A percentile compares a stretch with the other conserved stretches of the same genome.
Evolutionary conservation across 2,329 filamentous ascomycete genomes (phyloP).

Genomic region (Trichophyton mentagrophytes): DNA sequence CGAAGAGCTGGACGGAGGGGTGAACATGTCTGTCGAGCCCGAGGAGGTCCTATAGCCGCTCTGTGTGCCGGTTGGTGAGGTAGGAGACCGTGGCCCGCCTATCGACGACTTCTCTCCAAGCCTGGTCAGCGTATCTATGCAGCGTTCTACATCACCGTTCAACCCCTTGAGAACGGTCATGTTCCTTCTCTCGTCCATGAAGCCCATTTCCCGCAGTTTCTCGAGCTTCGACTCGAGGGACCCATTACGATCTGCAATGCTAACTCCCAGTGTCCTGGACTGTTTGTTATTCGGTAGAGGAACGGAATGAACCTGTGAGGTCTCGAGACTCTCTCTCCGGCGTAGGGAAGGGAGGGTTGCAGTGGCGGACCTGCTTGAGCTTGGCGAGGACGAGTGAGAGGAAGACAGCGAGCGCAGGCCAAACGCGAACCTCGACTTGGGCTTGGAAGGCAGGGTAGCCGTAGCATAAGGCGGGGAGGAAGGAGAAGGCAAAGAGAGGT

Average conservation of each 20-base stretch:
- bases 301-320: slow-evolving; percentile 2
- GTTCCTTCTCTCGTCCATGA: slow-evolving; percentile 70
- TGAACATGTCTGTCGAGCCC: slow-evolving; percentile 4
- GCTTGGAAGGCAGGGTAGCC: slow-evolving; percentile 45
- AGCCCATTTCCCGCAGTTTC: slow-evolving; percentile 80
- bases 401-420: slow-evolving; percentile 57
- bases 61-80: slow-evolving; percentile 15
- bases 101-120: slow-evolving; percentile 54
- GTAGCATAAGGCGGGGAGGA: background rate
- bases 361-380: slow-evolving; percentile 36
- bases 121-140: slow-evolving; percentile 72
- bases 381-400: slow-evolving; percentile 46
- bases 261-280: slow-evolving; percentile 44
- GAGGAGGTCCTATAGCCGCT: slow-evolving; percentile 8
- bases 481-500: slow-evolving; percentile 38
- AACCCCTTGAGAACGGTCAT: slow-evolving; percentile 67
- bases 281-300: slow-evolving; percentile 46
- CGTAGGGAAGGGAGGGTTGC: background rate
- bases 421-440: slow-evolving; percentile 49
- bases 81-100: slow-evolving; percentile 45
- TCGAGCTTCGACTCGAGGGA: slow-evolving; percentile 61
- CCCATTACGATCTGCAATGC: slow-evolving; percentile 40
- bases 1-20: slow-evolving; percentile 32
- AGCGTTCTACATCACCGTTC: slow-evolving; percentile 71
- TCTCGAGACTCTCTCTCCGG: slow-evolving; percentile 2